phyloP scores from a whole-genome alignment of 805 yeast species.

The Diddensiella santjacobensis region DNA sequence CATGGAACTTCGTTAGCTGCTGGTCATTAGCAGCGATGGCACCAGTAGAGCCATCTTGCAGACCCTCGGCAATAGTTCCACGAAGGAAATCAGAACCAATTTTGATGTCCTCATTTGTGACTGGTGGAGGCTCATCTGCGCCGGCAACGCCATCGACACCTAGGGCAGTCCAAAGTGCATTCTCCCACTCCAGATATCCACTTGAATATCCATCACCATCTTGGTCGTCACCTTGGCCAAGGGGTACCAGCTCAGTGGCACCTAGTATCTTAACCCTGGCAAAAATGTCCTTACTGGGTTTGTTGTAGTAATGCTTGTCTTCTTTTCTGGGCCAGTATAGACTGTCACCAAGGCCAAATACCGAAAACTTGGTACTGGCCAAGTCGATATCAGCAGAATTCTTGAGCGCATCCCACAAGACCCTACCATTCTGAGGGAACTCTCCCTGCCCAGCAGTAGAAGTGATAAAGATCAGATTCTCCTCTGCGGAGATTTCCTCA shows the following conservation, averaged over 20 bases:
- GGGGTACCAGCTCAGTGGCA: conserved; percentile 64
- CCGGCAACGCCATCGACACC: conserved; percentile 81
- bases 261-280: conserved; percentile 66
- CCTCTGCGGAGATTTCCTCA: conserved; percentile 70
- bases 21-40: conserved; percentile 88
- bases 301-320: conserved; percentile 89
- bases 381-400: conserved; percentile 60
- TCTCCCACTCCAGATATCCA: conserved; percentile 87
- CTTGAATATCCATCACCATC: conserved; percentile 94
- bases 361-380: conserved; percentile 52
- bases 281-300: conserved; percentile 74
- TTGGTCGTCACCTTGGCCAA: conserved; percentile 95
- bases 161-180: conserved; percentile 76
- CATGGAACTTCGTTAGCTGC: conserved; percentile 95
- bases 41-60: conserved; percentile 78
- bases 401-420: conserved; percentile 70
- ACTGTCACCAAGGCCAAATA: conserved; percentile 77
- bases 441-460: conserved; percentile 88
- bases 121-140: conserved; percentile 87
- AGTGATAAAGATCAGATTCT: conserved; percentile 62
- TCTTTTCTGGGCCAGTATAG: conserved; percentile 97
- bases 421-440: conserved; percentile 77
- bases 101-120: conserved; percentile 95
- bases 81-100: conserved; percentile 79
- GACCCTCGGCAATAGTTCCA: conserved; percentile 89